Base-by-base conservation (phyloP, 2,329 filamentous ascomycete species). In the Zymoseptoria tritici region DNA sequence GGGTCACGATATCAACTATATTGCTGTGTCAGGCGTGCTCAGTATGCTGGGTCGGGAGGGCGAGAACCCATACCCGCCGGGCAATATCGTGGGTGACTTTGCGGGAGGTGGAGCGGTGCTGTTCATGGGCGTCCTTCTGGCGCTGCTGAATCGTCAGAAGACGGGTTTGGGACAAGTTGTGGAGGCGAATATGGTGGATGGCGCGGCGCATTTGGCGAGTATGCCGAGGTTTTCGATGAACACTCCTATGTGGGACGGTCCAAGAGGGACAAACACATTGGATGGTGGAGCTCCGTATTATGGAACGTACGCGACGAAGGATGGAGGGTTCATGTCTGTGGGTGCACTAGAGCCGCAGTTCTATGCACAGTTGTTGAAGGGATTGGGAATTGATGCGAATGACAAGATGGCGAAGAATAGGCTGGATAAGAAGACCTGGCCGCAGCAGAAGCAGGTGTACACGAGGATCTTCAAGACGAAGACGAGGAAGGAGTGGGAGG, bases 171-270 rank as follows among this genome's bases (percentile, higher is more conserved):
- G 93, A 0, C 93, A 97, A 76, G 87, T 97, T 11, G 91, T 97
- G 8, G 91, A 97, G 76, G 90, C 90, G 16, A 97, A 96, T 74
- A 97, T 97, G 93, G 93, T 97, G 11, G 93, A 97, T 76, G 93
- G 93, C 8, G 84, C 83, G 21, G 83, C 85, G 42, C 93, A 93
- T 73, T 77, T 97, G 24, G 86, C 87, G 1, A 88, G 86, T 0
- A 93, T 93, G 76, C 87, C 89, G 56, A 81, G 93, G 36, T 78
- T 95, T 62, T 79, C 80, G 26, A 79, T 81, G 62, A 86, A 87
- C 71, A 85, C 79, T 6, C 80, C 83, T 0, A 71, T 85, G 49
- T 92, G 90, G 79, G 72, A 78, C 66, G 73, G 74, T 3, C 80
- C 83, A 24, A 79, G 92, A 54, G 93, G 93, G 0, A 80, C 81